phyloP scores from a whole-genome alignment of 768 basidiomycete genomes.

The Lyophyllum atratum region DNA sequence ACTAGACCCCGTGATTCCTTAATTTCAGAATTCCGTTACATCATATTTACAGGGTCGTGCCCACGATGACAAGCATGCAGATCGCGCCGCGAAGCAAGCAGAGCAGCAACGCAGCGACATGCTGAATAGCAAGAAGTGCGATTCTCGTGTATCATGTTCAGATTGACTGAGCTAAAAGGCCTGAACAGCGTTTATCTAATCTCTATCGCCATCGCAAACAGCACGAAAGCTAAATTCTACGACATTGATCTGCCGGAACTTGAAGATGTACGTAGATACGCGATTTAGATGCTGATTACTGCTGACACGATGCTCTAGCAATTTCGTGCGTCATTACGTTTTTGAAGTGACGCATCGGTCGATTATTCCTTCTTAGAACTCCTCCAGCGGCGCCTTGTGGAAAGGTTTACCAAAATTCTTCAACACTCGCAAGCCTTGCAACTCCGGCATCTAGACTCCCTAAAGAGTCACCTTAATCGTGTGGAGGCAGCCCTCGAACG shows the following conservation, averaged over 20 bases:
- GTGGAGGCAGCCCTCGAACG: constrained; percentile 50
- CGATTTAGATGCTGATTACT: neutral
- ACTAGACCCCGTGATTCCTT: constrained; percentile 15
- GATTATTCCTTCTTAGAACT: constrained; percentile 47
- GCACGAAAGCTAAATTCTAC: constrained; percentile 70
- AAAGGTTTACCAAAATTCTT: constrained; percentile 55
- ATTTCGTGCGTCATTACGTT: constrained; percentile 51
- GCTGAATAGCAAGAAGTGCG: constrained; percentile 81
- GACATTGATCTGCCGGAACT: constrained; percentile 64
- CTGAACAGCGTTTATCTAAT: constrained; percentile 64
- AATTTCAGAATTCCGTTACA: constrained; percentile 1
- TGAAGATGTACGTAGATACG: constrained; percentile 61
- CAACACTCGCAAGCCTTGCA: constrained; percentile 63
- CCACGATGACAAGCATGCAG: constrained; percentile 75
- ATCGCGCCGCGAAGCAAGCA: constrained; percentile 69
- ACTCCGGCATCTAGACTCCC: constrained; percentile 53
- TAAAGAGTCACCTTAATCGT: constrained; percentile 50
- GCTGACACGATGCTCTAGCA: constrained; percentile 44
- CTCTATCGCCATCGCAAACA: constrained; percentile 70
- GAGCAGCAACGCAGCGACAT: constrained; percentile 79
- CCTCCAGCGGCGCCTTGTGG: constrained; percentile 67
- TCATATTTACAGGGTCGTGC: constrained; percentile 52
- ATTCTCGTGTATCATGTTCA: neutral
- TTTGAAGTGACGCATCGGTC: neutral
- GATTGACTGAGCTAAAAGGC: neutral